A percentile compares a stretch with the other conserved stretches of the same genome.
Conservation (phyloP, 2,329 filamentous ascomycete genomes). For the Ascochyta viciae-villosae region DNA sequence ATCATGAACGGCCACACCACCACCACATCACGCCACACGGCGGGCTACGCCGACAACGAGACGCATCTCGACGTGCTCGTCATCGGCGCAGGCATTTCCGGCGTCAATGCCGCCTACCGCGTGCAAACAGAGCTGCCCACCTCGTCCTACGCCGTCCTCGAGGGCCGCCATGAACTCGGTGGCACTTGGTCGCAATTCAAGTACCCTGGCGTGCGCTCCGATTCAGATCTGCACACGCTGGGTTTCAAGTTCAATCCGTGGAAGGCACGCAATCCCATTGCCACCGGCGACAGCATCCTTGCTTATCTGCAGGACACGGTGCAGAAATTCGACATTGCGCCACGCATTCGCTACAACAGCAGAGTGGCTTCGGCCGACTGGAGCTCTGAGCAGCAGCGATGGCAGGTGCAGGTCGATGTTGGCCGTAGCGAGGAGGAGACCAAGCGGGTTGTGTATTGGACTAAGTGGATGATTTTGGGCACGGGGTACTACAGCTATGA, state of each 20-base stretch:
- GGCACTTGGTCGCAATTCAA: constrained; percentile 82
- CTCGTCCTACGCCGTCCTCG: constrained; percentile 70
- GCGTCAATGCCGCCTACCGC: constrained; percentile 78
- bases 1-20: constrained; percentile 31
- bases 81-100: constrained; percentile 76
- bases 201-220: constrained; percentile 72
- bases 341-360: constrained; percentile 55
- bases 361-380: constrained; percentile 52
- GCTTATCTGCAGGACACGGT: constrained; percentile 55
- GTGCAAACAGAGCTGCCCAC: constrained; percentile 65
- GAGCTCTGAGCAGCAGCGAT: constrained; percentile 58
- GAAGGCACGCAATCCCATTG: constrained; percentile 58
- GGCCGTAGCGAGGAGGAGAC: constrained; percentile 41
- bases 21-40: constrained; percentile 13
- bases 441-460: constrained; percentile 45
- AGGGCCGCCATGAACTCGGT: constrained; percentile 70
- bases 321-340: constrained; percentile 54
- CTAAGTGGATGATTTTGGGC: constrained; percentile 64
- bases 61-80: constrained; percentile 60
- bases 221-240: constrained; percentile 59
- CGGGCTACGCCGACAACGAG: constrained; percentile 17
- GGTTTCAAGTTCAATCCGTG: constrained; percentile 75
- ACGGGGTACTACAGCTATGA: constrained; percentile 79
- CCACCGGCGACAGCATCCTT: constrained; percentile 53
- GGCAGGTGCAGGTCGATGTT: constrained; percentile 46